A percentile compares a stretch with the other conserved stretches of the same genome.
These are phyloP conservation scores for Dioscorea dumetorum DNA, from an alignment of 106 monocot species.

Conservation along the genomic window DNA sequence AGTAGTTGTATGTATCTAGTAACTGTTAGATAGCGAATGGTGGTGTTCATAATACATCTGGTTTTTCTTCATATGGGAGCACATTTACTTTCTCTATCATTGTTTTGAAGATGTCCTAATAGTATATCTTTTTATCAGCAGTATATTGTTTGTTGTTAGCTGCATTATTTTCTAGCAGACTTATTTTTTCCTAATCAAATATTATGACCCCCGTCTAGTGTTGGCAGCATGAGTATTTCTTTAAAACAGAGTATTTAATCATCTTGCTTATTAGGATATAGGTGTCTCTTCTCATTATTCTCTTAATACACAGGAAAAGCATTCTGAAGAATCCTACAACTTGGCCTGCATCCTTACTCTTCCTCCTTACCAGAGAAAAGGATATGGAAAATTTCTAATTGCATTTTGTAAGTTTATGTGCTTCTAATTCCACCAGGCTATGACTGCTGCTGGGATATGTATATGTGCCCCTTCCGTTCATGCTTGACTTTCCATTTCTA, in stretches of 20 bases:
- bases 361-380: conserved; percentile 97
- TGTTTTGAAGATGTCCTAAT: background rate
- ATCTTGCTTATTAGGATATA: background rate
- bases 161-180: no score
- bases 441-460: no score
- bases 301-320: conserved; percentile 68
- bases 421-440: no score
- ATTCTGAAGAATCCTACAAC: conserved; percentile 98
- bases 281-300: background rate
- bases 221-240: no score
- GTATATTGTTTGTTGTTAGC: background rate
- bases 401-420: conserved; percentile 71
- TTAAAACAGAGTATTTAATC: background rate
- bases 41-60: no score
- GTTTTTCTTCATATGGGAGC: no score
- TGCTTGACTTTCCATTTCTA: no score
- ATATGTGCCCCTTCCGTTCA: no score
- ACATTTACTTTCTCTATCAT: background rate
- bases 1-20: no score
- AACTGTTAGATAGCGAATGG: no score
- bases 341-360: conserved; percentile 96
- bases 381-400: conserved; percentile 98
- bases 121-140: background rate
- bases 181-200: no score
- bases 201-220: no score